A percentile compares a stretch with the other conserved stretches of the same genome.
phyloP scores from a whole-genome alignment of 352 stramenopile genomes.

The Peronospora destructor region DNA sequence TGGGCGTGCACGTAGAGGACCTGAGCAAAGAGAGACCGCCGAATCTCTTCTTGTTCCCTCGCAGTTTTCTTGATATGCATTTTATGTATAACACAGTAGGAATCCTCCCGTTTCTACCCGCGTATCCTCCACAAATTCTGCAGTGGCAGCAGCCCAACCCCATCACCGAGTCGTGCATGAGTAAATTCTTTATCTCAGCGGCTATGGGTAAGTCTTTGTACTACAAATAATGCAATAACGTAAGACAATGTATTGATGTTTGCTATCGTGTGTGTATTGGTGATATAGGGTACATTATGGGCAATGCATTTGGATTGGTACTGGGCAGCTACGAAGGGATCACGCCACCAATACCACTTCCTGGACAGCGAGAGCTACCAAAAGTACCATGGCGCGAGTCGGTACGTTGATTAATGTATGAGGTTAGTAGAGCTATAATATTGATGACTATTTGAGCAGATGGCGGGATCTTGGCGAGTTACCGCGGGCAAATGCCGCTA shows the following conservation, averaged over 20 bases:
- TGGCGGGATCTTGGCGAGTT: conserved; percentile 57
- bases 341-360: conserved; percentile 68
- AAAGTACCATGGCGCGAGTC: conserved; percentile 76
- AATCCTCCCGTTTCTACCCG: conserved; percentile 64
- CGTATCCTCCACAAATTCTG: conserved; percentile 61
- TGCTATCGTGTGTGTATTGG: conserved; percentile 2
- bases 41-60: conserved; percentile 79
- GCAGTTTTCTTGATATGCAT: conserved; percentile 44
- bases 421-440: background rate
- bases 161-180: conserved; percentile 66
- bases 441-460: conserved; percentile 17
- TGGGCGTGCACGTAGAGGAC: conserved; percentile 54
- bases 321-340: conserved; percentile 84
- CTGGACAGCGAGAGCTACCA: conserved; percentile 69
- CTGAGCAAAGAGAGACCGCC: conserved; percentile 49
- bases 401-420: conserved; percentile 25
- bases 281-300: conserved; percentile 66
- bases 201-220: conserved; percentile 49
- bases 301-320: conserved; percentile 70
- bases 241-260: background rate
- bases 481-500: conserved; percentile 74
- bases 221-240: background rate
- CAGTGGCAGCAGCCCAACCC: conserved; percentile 65
- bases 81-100: conserved; percentile 41
- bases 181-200: conserved; percentile 78